Evolutionary conservation across 2,329 filamentous ascomycete genomes (phyloP).

Genomic region (Blastomyces gilchristii): DNA sequence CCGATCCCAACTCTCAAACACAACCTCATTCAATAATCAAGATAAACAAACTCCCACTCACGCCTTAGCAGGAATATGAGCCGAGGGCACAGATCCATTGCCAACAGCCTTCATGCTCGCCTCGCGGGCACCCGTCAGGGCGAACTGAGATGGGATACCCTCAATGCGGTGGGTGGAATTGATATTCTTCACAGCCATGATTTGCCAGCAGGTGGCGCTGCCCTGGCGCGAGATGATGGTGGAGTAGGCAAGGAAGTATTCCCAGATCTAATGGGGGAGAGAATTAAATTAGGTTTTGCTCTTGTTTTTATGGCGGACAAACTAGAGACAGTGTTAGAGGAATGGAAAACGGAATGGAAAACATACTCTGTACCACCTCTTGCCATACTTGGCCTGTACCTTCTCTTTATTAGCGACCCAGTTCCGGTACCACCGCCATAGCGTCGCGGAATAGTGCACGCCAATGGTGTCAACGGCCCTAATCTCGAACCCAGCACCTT

Average conservation of each 20-base stretch:
- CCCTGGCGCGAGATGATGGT: slow-evolving; percentile 79
- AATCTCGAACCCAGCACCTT: slow-evolving; percentile 79
- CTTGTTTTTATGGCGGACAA: background rate
- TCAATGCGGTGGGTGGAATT: slow-evolving; percentile 76
- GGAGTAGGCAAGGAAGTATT: slow-evolving; percentile 78
- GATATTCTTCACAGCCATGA: slow-evolving; percentile 79
- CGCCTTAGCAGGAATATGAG: background rate
- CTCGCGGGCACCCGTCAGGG: slow-evolving; percentile 55
- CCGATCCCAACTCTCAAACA: background rate
- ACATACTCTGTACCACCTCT: slow-evolving; percentile 86
- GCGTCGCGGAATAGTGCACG: slow-evolving; percentile 90
- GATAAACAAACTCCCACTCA: background rate
- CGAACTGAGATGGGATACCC: slow-evolving; percentile 59
- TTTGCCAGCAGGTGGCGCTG: slow-evolving; percentile 75
- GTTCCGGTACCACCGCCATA: slow-evolving; percentile 98
- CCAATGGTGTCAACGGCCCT: slow-evolving; percentile 89
- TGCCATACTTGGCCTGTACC: slow-evolving; percentile 88
- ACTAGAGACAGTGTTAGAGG: no score
- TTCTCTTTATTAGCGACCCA: slow-evolving; percentile 92
- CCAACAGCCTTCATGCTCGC: slow-evolving; percentile 31
- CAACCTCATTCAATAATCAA: background rate
- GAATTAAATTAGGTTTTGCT: slow-evolving; percentile 9
- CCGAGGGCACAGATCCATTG: slow-evolving; percentile 20
- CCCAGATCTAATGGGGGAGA: slow-evolving; percentile 57
- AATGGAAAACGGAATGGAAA: slow-evolving; percentile 5